Conservation (phyloP, 2,329 filamentous ascomycete species). For the Fonsecaea pedrosoi region DNA sequence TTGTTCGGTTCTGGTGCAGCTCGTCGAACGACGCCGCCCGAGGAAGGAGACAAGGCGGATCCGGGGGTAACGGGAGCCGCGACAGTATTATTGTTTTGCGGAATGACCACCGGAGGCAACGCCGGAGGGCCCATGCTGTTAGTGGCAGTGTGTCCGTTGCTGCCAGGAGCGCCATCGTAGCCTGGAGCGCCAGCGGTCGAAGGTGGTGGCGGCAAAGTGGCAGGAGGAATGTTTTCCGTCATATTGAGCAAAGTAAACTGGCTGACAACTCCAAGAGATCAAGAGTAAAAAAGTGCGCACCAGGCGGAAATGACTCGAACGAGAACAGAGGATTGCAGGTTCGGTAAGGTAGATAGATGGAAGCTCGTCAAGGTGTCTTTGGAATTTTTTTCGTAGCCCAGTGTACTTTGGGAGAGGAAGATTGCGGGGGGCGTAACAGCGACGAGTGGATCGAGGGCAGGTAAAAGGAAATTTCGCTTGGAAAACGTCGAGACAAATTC, state of each 20-base stretch:
- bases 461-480: conserved; percentile 28
- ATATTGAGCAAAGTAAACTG: conserved; percentile 56
- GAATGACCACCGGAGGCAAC: conserved; percentile 82
- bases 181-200: conserved; percentile 75
- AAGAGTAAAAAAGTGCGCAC: conserved; percentile 16
- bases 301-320: conserved; percentile 17
- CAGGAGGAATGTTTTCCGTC: conserved; percentile 75
- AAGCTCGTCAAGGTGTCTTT: conserved; percentile 23
- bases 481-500: conserved; percentile 34
- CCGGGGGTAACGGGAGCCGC: conserved; percentile 88
- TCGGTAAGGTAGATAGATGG: conserved; percentile 16
- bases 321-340: conserved; percentile 11
- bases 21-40: conserved; percentile 81
- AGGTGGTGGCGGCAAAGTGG: conserved; percentile 68
- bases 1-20: conserved; percentile 98
- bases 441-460: conserved; percentile 25
- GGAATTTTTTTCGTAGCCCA: conserved; percentile 9
- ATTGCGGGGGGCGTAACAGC: conserved; percentile 19
- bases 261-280: conserved; percentile 24
- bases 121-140: conserved; percentile 79
- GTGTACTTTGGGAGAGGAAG: conserved; percentile 20
- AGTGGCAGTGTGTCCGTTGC: conserved; percentile 61
- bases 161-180: conserved; percentile 73
- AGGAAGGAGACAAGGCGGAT: conserved; percentile 82
- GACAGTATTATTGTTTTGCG: conserved; percentile 94